A percentile compares a stretch with the other conserved stretches of the same genome.
phyloP scores from a whole-genome alignment of 164 flowering plant genomes.

The Chimonanthus praecox region DNA sequence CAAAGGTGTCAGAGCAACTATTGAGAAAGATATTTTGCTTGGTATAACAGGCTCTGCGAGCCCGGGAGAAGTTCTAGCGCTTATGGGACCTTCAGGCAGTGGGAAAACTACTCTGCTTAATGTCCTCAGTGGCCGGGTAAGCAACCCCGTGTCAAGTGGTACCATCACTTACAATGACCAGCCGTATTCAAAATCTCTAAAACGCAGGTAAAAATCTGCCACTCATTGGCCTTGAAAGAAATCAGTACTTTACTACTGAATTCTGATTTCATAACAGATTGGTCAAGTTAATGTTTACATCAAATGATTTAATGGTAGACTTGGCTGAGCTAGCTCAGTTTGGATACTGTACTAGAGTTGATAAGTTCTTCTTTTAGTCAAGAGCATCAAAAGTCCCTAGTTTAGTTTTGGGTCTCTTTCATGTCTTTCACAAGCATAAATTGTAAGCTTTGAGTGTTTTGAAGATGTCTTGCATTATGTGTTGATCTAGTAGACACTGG shows the following conservation, averaged over 20 bases:
- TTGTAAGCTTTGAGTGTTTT: no score
- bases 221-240: no score
- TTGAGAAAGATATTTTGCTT: slow-evolving; percentile 66
- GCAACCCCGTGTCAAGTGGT: slow-evolving; percentile 36
- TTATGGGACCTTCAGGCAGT: slow-evolving; percentile 98
- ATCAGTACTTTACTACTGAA: no score
- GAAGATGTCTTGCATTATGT: no score
- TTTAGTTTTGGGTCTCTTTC: no score
- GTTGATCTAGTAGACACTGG: no score
- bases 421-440: no score
- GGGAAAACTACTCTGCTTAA: slow-evolving; percentile 86
- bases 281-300: not conserved
- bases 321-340: not conserved
- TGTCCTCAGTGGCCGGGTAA: slow-evolving; percentile 73
- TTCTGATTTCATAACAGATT: no score
- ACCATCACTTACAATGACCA: slow-evolving; percentile 83
- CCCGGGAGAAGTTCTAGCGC: slow-evolving; percentile 87
- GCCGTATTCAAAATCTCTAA: slow-evolving; percentile 68
- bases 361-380: no score
- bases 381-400: no score
- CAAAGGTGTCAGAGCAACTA: slow-evolving; percentile 46
- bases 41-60: slow-evolving; percentile 77
- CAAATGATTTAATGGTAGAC: not conserved
- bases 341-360: no score
- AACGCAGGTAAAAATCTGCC: slow-evolving; percentile 56